phyloP scores from a whole-genome alignment of 495 filamentous ascomycete species.

The Trichoderma gamsii region DNA sequence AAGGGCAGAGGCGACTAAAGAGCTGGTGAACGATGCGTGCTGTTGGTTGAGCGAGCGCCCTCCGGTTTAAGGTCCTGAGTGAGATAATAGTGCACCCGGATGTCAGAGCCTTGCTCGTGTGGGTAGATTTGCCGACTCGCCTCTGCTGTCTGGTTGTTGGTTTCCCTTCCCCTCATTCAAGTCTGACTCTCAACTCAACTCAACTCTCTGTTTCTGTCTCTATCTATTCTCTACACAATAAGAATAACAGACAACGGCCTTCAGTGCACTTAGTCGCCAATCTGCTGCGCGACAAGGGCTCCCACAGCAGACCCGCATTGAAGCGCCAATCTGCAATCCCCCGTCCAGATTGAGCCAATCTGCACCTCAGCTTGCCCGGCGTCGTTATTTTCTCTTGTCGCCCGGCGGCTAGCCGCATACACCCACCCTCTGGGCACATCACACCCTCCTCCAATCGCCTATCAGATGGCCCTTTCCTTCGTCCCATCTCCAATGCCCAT shows the following conservation, averaged over 20 bases:
- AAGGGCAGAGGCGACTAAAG: neutral
- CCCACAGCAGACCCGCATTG: neutral
- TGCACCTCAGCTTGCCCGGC: conserved; percentile 10
- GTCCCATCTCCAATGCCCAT: neutral
- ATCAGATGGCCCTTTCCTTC: neutral
- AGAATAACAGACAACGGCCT: neutral
- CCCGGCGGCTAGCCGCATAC: conserved; percentile 10
- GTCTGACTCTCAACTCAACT: too few species aligned
- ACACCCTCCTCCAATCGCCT: conserved; percentile 10
- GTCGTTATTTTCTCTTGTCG: neutral
- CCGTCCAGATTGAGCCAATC: neutral
- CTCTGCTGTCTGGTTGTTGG: too few species aligned
- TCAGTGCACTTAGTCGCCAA: neutral
- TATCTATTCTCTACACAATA: neutral
- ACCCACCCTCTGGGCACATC: conserved; percentile 3
- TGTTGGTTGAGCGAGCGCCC: neutral
- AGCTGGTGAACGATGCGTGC: neutral
- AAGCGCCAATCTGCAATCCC: neutral
- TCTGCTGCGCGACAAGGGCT: neutral
- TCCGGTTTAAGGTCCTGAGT: neutral
- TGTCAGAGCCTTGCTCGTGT: neutral
- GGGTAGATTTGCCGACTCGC: too few species aligned
- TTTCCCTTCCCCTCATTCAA: too few species aligned
- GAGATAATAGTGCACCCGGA: conserved; percentile 11
- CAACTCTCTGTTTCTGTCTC: neutral